A percentile compares a stretch with the other conserved stretches of the same genome.
Evolutionary conservation across 2,329 filamentous ascomycete genomes (phyloP).

Genomic region (Pseudogymnoascus sp.): DNA sequence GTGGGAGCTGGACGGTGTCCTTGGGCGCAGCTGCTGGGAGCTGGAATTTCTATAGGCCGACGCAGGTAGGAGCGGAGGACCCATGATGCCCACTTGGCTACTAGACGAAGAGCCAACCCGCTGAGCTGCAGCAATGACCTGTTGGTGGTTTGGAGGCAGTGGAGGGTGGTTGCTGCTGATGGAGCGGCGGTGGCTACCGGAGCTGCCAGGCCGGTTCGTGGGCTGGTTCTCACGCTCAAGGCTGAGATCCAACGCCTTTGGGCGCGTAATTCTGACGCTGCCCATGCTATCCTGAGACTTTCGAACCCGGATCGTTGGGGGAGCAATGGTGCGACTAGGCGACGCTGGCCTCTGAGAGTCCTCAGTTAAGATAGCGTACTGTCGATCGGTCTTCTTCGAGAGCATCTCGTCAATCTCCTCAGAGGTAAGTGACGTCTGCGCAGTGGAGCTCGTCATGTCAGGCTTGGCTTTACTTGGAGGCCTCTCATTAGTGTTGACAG

Average conservation of each 20-base stretch:
- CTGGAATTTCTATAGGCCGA: slow-evolving; percentile 43
- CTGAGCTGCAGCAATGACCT: slow-evolving; percentile 68
- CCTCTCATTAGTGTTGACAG: slow-evolving; percentile 44
- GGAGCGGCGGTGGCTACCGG: slow-evolving; percentile 54
- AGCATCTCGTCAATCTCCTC: slow-evolving; percentile 72
- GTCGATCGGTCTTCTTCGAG: slow-evolving; percentile 38
- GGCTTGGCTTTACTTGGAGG: slow-evolving; percentile 32
- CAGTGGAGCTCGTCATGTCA: slow-evolving; percentile 58
- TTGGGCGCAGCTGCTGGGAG: neutral
- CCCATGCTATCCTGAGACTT: slow-evolving; percentile 43
- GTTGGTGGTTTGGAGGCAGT: slow-evolving; percentile 71
- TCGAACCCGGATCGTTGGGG: slow-evolving; percentile 34
- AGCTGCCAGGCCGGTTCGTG: slow-evolving; percentile 58
- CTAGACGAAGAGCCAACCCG: slow-evolving; percentile 42
- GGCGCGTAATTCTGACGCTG: slow-evolving; percentile 34
- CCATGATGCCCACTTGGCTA: slow-evolving; percentile 50
- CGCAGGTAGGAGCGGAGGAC: slow-evolving; percentile 73
- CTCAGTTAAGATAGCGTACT: slow-evolving; percentile 20
- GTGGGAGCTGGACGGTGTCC: slow-evolving; percentile 34
- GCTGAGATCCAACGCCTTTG: slow-evolving; percentile 30
- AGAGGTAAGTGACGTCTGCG: slow-evolving; percentile 78
- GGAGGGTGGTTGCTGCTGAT: slow-evolving; percentile 51
- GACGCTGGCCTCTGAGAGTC: slow-evolving; percentile 19
- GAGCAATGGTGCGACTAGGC: slow-evolving; percentile 26
- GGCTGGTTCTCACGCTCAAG: slow-evolving; percentile 30